These are phyloP conservation scores for Cryptomeria japonica DNA, from an alignment of 75 land plant genomes.

Conservation along the genomic window DNA sequence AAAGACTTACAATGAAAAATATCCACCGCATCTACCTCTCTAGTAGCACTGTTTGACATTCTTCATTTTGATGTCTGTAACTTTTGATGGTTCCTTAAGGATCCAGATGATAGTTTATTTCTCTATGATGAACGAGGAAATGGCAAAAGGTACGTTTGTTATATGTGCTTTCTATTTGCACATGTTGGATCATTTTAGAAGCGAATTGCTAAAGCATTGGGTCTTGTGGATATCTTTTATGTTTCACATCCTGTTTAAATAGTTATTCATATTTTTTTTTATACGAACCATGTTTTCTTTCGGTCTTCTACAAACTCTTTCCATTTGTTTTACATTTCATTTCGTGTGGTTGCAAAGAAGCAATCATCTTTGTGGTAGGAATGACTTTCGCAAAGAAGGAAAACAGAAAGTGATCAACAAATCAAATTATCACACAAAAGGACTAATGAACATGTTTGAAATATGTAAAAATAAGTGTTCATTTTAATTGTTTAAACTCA, in stretches of 20 bases:
- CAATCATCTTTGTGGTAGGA: neutral
- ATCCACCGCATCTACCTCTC: constrained; percentile 47
- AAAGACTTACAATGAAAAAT: constrained; percentile 25
- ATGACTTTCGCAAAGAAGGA: neutral
- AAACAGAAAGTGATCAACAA: neutral
- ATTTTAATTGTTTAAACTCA: too few species aligned
- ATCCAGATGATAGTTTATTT: neutral
- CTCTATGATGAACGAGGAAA: neutral
- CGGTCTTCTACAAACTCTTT: neutral
- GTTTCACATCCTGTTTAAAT: neutral
- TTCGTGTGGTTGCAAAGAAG: neutral
- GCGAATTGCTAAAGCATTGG: neutral
- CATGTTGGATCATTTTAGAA: neutral
- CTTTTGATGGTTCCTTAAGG: neutral
- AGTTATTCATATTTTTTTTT: neutral
- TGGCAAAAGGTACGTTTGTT: neutral
- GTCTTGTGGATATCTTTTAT: neutral
- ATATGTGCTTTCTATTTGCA: neutral
- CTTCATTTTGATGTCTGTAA: neutral
- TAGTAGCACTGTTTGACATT: constrained; percentile 5
- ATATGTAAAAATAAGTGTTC: neutral
- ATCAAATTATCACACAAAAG: neutral
- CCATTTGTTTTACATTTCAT: neutral
- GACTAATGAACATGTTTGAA: neutral
- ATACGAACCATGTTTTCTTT: neutral